phyloP scores from a whole-genome alignment of 2,329 filamentous ascomycete genomes.

The Teratosphaeria destructans region DNA sequence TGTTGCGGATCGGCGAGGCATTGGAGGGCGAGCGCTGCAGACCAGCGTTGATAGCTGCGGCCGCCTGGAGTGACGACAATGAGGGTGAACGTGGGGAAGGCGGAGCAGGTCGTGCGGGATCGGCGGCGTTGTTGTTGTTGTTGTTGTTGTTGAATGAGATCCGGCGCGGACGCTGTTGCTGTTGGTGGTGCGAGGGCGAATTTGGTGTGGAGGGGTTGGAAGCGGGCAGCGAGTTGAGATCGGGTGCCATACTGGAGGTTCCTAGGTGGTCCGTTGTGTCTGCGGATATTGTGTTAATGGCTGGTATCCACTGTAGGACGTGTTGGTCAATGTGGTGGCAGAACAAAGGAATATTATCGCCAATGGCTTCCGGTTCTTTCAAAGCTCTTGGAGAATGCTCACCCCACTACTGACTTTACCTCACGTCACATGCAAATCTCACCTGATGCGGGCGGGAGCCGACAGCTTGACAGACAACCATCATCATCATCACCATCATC shows the following conservation, averaged over 20 bases:
- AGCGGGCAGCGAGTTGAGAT: constrained; percentile 50
- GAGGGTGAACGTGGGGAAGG: constrained; percentile 55
- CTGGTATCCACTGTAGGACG: not conserved
- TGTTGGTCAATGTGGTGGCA: not conserved
- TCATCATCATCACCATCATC: not conserved
- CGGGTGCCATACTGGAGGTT: constrained; percentile 39
- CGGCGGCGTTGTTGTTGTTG: constrained; percentile 12
- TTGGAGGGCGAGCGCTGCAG: constrained; percentile 37
- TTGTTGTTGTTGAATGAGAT: constrained; percentile 20
- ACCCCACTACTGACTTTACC: not conserved
- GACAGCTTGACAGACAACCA: too few relatives aligned
- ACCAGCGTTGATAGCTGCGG: constrained; percentile 67
- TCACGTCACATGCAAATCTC: not conserved
- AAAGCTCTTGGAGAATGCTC: not conserved
- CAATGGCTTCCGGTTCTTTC: not conserved
- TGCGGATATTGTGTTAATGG: not conserved
- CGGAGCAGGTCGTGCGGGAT: constrained; percentile 34
- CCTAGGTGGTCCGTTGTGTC: not conserved
- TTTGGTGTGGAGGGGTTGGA: constrained; percentile 31
- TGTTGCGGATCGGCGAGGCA: constrained; percentile 24
- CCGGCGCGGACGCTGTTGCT: constrained; percentile 18
- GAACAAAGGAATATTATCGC: not conserved
- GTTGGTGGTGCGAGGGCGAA: constrained; percentile 20
- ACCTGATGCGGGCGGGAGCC: not conserved
- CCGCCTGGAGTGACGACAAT: constrained; percentile 60